These are phyloP conservation scores for Psilocybe cyanescens DNA, from an alignment of 768 basidiomycete genomes.

Conservation along the genomic window DNA sequence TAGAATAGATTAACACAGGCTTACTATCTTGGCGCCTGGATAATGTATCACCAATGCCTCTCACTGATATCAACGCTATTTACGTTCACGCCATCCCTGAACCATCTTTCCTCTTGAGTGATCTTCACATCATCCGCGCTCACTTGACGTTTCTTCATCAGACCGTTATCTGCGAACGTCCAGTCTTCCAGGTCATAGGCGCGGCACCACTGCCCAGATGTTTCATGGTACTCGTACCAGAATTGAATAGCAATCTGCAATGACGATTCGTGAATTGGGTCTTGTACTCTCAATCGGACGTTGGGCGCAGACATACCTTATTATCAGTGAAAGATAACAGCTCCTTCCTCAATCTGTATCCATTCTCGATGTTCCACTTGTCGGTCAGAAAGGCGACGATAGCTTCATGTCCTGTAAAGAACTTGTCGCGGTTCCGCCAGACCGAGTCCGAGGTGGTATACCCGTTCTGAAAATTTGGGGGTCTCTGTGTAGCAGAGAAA, in stretches of 20 bases:
- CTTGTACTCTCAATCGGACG: background rate
- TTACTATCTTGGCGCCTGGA: too few relatives aligned
- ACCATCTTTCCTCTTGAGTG: slow-evolving; percentile 52
- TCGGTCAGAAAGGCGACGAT: slow-evolving; percentile 48
- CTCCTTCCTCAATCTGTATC: slow-evolving; percentile 55
- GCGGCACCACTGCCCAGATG: slow-evolving; percentile 41
- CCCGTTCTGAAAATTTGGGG: slow-evolving; percentile 42
- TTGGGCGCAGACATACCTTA: slow-evolving; percentile 24
- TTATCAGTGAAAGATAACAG: slow-evolving; percentile 57
- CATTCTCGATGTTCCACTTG: slow-evolving; percentile 57
- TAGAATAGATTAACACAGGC: too few relatives aligned
- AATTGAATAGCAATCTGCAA: slow-evolving; percentile 51
- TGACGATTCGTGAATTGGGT: background rate
- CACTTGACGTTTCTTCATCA: slow-evolving; percentile 61
- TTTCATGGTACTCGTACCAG: slow-evolving; percentile 52
- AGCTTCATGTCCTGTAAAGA: slow-evolving; percentile 45
- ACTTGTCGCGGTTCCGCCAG: slow-evolving; percentile 60
- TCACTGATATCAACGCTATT: slow-evolving; percentile 40
- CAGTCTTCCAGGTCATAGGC: slow-evolving; percentile 61
- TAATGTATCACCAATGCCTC: slow-evolving; percentile 30
- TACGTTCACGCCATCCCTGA: slow-evolving; percentile 46
- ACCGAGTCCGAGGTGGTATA: slow-evolving; percentile 52
- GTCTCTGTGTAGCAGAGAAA: slow-evolving; percentile 13
- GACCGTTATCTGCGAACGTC: slow-evolving; percentile 53
- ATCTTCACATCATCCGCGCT: slow-evolving; percentile 51